Evolutionary conservation across 495 filamentous ascomycete genomes (phyloP).

Genomic region (Lepraria neglecta): DNA sequence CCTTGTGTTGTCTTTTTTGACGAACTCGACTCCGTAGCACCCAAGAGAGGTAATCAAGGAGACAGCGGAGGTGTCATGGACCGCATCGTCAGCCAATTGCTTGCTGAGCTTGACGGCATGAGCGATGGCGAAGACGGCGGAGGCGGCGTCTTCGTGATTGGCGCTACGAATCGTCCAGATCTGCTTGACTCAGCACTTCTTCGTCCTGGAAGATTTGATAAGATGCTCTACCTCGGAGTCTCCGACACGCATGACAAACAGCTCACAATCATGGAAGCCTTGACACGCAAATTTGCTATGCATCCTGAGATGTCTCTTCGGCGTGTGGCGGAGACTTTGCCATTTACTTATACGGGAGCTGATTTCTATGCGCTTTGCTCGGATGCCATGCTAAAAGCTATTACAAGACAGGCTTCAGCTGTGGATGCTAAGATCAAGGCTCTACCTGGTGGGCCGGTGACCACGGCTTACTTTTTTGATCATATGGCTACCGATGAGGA

Average conservation of each 20-base stretch:
- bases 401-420: slow-evolving; percentile 77
- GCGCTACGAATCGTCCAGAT: slow-evolving; percentile 92
- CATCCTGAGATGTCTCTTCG: slow-evolving; percentile 66
- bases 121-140: slow-evolving; percentile 79
- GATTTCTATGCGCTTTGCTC: slow-evolving; percentile 96
- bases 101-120: slow-evolving; percentile 97
- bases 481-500: slow-evolving; percentile 79
- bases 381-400: slow-evolving; percentile 97
- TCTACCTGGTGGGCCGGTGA: slow-evolving; percentile 52
- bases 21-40: slow-evolving; percentile 93
- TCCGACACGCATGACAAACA: slow-evolving; percentile 97
- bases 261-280: slow-evolving; percentile 83
- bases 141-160: slow-evolving; percentile 93
- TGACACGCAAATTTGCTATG: slow-evolving; percentile 90
- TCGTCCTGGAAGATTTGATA: slow-evolving; percentile 90
- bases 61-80: slow-evolving; percentile 99
- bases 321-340: slow-evolving; percentile 67
- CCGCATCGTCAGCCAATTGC: slow-evolving; percentile 89
- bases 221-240: slow-evolving; percentile 96
- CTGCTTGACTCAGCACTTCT: slow-evolving; percentile 86
- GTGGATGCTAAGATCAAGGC: slow-evolving; percentile 78
- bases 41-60: slow-evolving; percentile 95
- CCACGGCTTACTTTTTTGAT: slow-evolving; percentile 91
- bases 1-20: slow-evolving; percentile 99
- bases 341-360: slow-evolving; percentile 94